Base-by-base conservation (phyloP, 2,329 filamentous ascomycete genomes). In the Talaromyces amestolkiae region DNA sequence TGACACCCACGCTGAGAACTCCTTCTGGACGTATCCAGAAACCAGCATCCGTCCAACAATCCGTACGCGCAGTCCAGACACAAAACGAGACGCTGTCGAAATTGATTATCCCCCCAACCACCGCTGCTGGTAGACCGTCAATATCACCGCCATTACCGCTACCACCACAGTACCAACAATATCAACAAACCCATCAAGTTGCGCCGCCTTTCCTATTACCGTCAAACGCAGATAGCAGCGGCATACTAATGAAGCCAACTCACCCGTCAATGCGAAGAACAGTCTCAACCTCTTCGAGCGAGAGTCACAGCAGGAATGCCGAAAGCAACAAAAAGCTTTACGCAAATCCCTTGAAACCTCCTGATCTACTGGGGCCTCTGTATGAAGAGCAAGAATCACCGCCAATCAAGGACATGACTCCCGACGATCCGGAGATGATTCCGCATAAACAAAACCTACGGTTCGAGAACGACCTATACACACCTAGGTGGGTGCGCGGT, bases 381-480 rank as follows among this genome's bases (percentile, higher is more conserved):
- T 85, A 88, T 64, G 90, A 93, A 72, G 88, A 92, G 73, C 89
- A 91, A 68, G 83, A 88, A 1, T 86, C 89, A 7, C 91, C 91
- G 7, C 90, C 91, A 0, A 88, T 90, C 0, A 89, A 92, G 72
- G 91, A 94, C 75, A 92, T 93, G 90, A 90, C 91, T 73, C 90
- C 91, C 2, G 84, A 85, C 2, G 90, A 94, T 71, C 89, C 90
- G 1, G 89, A 92, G 67, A 81, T 93, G 73, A 82, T 89, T 11
- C 91, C 91, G 6, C 90, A 91, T 69, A 90, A 93, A 77, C 91
- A 94, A 74, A 89, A 90, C 70, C 80, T 93, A 66, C 86, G 92
- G 58, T 96, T 93, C 71, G 88, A 89, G 61, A 91, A 90, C 58
- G 92, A 96, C 72, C 78, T 95, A 64, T 95, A 95, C 79, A 94